phyloP scores from a whole-genome alignment of 768 basidiomycete species.

The Boletus tylopilopsis region DNA sequence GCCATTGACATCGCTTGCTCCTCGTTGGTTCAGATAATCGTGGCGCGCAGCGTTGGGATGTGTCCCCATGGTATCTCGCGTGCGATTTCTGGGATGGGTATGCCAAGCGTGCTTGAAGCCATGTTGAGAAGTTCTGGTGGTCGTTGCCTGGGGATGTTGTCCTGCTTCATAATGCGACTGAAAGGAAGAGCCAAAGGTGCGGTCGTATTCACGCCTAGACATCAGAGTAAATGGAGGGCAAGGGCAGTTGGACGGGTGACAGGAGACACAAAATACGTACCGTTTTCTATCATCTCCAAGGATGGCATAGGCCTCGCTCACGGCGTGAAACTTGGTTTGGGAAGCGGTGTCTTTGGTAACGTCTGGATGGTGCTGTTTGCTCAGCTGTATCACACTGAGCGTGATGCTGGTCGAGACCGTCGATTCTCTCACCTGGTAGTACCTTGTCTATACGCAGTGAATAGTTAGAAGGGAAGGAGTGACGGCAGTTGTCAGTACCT shows the following conservation, averaged over 20 bases:
- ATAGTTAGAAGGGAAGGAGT: not conserved
- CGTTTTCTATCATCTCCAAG: slow-evolving; percentile 44
- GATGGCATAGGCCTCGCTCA: slow-evolving; percentile 46
- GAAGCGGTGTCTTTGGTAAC: slow-evolving; percentile 36
- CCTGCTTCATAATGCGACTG: slow-evolving; percentile 3
- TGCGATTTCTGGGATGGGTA: slow-evolving; percentile 20
- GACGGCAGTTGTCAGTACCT: slow-evolving; percentile 13
- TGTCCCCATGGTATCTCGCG: slow-evolving; percentile 10
- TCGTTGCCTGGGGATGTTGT: slow-evolving; percentile 31
- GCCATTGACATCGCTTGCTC: slow-evolving; percentile 1
- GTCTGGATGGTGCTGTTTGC: slow-evolving; percentile 48
- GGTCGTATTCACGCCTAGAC: slow-evolving; percentile 33
- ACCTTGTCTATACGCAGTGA: slow-evolving; percentile 21
- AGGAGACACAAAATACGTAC: slow-evolving; percentile 21
- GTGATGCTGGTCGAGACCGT: not conserved
- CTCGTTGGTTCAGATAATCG: slow-evolving; percentile 10
- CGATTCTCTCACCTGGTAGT: slow-evolving; percentile 24
- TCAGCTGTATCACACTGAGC: slow-evolving; percentile 32
- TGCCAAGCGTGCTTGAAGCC: slow-evolving; percentile 28
- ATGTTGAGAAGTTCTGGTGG: slow-evolving; percentile 23
- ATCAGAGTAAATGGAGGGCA: not conserved
- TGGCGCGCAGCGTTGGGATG: slow-evolving; percentile 7
- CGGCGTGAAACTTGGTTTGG: slow-evolving; percentile 39
- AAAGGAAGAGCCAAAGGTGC: slow-evolving; percentile 13
- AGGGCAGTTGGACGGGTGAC: not conserved